Evolutionary conservation across 495 filamentous ascomycete genomes (phyloP).

Genomic region (Tricharina praecox): DNA sequence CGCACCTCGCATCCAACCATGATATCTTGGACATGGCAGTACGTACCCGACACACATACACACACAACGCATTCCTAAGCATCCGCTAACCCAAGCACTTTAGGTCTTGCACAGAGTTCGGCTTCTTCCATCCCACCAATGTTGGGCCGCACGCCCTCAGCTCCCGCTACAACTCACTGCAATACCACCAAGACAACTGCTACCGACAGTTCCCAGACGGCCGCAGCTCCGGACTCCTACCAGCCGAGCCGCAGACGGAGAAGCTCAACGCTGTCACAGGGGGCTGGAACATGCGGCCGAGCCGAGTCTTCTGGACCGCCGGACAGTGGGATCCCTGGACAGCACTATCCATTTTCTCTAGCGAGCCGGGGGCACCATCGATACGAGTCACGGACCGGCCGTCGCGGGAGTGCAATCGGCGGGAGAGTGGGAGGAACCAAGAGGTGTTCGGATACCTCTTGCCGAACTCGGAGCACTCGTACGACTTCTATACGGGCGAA

Average conservation of each 20-base stretch:
- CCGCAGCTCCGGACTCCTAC: slow-evolving; percentile 31
- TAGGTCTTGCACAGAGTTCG: slow-evolving; percentile 41
- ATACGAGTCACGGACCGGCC: too few species aligned
- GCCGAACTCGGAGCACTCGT: slow-evolving; percentile 38
- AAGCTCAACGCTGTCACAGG: slow-evolving; percentile 33
- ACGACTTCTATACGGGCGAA: slow-evolving; percentile 31
- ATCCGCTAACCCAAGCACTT: not conserved
- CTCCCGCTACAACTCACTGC: slow-evolving; percentile 36
- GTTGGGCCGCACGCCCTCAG: slow-evolving; percentile 32
- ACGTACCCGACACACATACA: not conserved
- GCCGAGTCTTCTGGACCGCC: slow-evolving; percentile 38
- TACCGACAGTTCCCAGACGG: slow-evolving; percentile 39
- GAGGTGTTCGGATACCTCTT: too few species aligned
- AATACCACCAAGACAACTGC: slow-evolving; percentile 36
- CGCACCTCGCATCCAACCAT: slow-evolving; percentile 26
- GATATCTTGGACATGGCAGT: slow-evolving; percentile 42
- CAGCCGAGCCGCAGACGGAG: slow-evolving; percentile 28
- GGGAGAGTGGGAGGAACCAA: too few species aligned
- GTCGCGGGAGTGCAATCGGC: too few species aligned
- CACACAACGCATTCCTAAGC: not conserved
- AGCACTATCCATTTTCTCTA: too few species aligned
- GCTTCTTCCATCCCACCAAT: slow-evolving; percentile 39
- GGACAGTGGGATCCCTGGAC: slow-evolving; percentile 41
- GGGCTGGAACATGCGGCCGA: slow-evolving; percentile 41
- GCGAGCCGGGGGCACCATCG: too few species aligned